Percentiles rank a stretch among this genome's conserved stretches.
Evolutionary conservation across 2,329 filamentous ascomycete species (phyloP).

Genomic region (Curvularia spicifera): DNA sequence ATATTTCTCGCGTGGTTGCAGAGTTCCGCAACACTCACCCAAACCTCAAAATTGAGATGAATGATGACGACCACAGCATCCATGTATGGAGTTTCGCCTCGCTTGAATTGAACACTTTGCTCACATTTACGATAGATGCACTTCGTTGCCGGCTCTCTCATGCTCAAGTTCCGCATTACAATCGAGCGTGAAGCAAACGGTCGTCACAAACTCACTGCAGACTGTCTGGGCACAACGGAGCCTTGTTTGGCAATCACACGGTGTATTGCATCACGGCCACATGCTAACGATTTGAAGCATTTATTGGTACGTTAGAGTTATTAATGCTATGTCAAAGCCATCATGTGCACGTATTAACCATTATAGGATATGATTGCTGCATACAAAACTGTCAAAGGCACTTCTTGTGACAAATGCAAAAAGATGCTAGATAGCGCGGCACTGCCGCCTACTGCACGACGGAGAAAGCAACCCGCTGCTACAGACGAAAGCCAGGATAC

Average conservation of each 20-base stretch:
- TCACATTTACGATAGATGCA: slow-evolving; percentile 26
- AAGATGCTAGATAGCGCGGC: slow-evolving; percentile 37
- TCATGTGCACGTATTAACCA: slow-evolving; percentile 17
- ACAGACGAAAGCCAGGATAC: slow-evolving; percentile 27
- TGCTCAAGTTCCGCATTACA: slow-evolving; percentile 37
- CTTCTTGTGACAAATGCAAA: slow-evolving; percentile 43
- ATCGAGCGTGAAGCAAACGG: slow-evolving; percentile 38
- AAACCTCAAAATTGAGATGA: slow-evolving; percentile 36
- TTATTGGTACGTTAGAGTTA: slow-evolving; percentile 40
- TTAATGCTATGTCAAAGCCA: background rate
- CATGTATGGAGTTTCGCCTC: slow-evolving; percentile 24
- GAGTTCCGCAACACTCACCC: slow-evolving; percentile 36
- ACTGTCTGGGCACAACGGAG: slow-evolving; percentile 40
- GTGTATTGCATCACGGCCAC: slow-evolving; percentile 44
- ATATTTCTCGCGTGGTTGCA: slow-evolving; percentile 30
- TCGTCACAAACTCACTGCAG: slow-evolving; percentile 35
- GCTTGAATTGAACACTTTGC: background rate
- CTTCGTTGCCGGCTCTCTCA: slow-evolving; percentile 34
- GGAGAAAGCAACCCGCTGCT: slow-evolving; percentile 32
- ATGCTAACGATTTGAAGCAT: slow-evolving; percentile 40
- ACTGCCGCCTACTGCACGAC: slow-evolving; percentile 40
- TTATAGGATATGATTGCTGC: slow-evolving; percentile 49
- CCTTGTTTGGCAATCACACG: slow-evolving; percentile 41
- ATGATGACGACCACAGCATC: slow-evolving; percentile 34
- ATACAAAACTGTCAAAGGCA: slow-evolving; percentile 44